phyloP scores from a whole-genome alignment of 2,329 filamentous ascomycete genomes.

The Clarireedia paspali region DNA sequence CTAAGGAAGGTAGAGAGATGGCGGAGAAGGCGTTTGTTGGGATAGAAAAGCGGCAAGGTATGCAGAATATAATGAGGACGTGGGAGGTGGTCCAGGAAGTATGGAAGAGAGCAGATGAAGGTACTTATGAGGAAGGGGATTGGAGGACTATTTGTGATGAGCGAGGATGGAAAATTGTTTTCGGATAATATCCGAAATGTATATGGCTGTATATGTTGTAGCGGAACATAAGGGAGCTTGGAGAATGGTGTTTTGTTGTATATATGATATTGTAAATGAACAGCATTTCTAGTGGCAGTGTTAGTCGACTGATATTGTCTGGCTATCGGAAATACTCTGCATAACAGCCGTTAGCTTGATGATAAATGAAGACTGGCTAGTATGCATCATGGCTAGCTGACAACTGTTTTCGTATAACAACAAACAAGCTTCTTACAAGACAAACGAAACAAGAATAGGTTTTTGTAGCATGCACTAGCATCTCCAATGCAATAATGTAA shows the following conservation, averaged over 20 bases:
- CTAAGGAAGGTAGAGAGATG: conserved; percentile 40
- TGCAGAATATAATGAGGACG: conserved; percentile 55
- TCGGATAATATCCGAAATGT: conserved; percentile 33
- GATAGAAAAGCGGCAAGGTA: conserved; percentile 50
- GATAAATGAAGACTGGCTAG: too few species aligned
- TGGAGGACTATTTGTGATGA: conserved; percentile 51
- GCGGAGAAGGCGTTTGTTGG: conserved; percentile 44
- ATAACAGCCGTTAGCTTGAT: too few species aligned
- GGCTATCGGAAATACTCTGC: too few species aligned
- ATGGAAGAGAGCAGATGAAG: conserved; percentile 44
- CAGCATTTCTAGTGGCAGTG: too few species aligned
- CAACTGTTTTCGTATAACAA: too few species aligned
- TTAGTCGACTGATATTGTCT: too few species aligned
- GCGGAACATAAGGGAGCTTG: background rate
- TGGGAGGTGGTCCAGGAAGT: conserved; percentile 55
- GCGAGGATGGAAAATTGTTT: conserved; percentile 51
- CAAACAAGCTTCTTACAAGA: too few species aligned
- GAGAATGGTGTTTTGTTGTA: background rate
- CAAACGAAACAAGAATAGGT: too few species aligned
- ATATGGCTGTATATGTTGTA: too few species aligned
- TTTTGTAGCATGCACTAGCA: too few species aligned
- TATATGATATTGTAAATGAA: background rate
- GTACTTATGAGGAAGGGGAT: conserved; percentile 10
- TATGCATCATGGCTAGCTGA: too few species aligned
- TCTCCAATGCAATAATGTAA: too few species aligned